Percentiles rank a stretch among this genome's conserved stretches.
These are phyloP conservation scores for Lactifluus echinatus DNA, from an alignment of 768 basidiomycete genomes.

Conservation along the genomic window DNA sequence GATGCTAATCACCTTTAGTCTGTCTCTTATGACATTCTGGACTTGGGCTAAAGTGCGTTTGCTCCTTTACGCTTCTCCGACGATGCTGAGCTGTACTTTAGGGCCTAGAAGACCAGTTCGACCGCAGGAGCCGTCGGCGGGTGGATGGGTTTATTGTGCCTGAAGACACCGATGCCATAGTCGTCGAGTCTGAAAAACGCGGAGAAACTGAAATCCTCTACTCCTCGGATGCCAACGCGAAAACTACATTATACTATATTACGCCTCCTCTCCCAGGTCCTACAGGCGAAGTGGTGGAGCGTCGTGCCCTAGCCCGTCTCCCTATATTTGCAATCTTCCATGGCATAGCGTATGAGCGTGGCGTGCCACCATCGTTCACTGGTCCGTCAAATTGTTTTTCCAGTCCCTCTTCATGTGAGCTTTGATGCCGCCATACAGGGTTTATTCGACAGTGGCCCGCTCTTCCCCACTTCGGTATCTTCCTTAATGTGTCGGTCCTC, in stretches of 20 bases:
- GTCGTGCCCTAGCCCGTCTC: constrained; percentile 8
- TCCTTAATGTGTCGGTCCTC: constrained; percentile 49
- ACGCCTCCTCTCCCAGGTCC: background rate
- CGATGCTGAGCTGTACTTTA: background rate
- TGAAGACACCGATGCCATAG: constrained; percentile 21
- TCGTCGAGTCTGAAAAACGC: background rate
- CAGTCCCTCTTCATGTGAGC: no score
- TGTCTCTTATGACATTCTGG: constrained; percentile 50
- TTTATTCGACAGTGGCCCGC: constrained; percentile 62
- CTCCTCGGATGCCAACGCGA: background rate
- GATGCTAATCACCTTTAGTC: constrained; percentile 23
- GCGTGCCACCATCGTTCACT: constrained; percentile 49
- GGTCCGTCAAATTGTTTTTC: constrained; percentile 26
- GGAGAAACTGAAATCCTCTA: background rate
- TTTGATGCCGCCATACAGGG: no score
- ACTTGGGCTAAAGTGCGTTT: constrained; percentile 49
- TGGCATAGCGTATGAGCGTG: constrained; percentile 11
- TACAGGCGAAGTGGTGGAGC: background rate
- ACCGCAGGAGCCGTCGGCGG: constrained; percentile 44
- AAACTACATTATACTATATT: constrained; percentile 10
- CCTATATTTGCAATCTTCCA: constrained; percentile 18
- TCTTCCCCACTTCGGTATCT: constrained; percentile 61
- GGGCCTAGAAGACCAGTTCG: constrained; percentile 54
- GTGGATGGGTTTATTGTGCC: constrained; percentile 44
- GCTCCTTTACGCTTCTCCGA: background rate